Evolutionary conservation across 2,329 filamentous ascomycete genomes (phyloP).

Genomic region (Nothopassalora personata): DNA sequence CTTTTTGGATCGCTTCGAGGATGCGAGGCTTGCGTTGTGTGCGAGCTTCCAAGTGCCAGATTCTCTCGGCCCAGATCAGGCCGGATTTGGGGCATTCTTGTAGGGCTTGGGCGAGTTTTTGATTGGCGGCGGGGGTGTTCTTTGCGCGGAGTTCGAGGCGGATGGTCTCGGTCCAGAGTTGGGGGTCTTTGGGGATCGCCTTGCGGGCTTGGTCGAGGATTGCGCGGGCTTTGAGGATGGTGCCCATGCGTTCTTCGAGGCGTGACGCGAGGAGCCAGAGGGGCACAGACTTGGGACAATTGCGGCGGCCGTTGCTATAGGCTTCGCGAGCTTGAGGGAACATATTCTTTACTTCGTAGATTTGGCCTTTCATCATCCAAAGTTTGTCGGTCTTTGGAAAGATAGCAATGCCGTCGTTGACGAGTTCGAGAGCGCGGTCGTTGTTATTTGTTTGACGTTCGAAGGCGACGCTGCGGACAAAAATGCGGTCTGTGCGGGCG

Average conservation of each 20-base stretch:
- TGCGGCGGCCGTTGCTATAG: constrained; percentile 80
- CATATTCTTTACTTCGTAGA: constrained; percentile 80
- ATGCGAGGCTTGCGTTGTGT: constrained; percentile 89
- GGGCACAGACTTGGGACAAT: constrained; percentile 74
- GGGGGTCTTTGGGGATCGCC: constrained; percentile 75
- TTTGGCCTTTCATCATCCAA: constrained; percentile 98
- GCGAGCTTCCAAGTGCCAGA: constrained; percentile 86
- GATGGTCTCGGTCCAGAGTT: constrained; percentile 90
- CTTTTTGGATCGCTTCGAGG: constrained; percentile 93
- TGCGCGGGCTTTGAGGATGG: constrained; percentile 84
- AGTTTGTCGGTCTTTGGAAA: constrained; percentile 84
- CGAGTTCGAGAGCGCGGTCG: constrained; percentile 78
- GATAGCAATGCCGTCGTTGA: constrained; percentile 76
- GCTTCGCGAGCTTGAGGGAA: constrained; percentile 82
- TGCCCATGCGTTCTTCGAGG: constrained; percentile 78
- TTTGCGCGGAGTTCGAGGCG: constrained; percentile 83
- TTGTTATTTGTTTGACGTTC: constrained; percentile 77
- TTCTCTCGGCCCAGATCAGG: constrained; percentile 86
- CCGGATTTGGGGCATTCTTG: constrained; percentile 88
- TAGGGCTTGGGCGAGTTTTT: constrained; percentile 86
- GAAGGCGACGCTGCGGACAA: constrained; percentile 93
- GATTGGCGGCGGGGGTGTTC: constrained; percentile 77
- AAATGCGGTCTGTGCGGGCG: constrained; percentile 91
- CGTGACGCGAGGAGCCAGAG: constrained; percentile 86
- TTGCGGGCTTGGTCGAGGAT: constrained; percentile 88